These are phyloP conservation scores for Xylogone sp. DNA, from an alignment of 2,329 filamentous ascomycete species.

Conservation along the genomic window DNA sequence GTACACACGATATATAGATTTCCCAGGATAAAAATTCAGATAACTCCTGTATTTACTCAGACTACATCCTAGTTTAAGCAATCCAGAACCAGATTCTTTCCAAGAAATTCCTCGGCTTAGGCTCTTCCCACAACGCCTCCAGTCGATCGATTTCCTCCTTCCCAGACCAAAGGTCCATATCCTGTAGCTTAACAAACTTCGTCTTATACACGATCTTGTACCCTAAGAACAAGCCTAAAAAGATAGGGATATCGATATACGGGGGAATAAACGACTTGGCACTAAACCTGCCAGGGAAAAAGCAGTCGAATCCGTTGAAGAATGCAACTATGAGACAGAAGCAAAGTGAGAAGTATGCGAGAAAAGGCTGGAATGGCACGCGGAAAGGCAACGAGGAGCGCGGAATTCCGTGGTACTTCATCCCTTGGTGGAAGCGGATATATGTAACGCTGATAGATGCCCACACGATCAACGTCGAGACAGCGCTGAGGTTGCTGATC, in stretches of 20 bases:
- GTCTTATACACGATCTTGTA: constrained; percentile 2
- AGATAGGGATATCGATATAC: constrained; percentile 68
- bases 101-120: constrained; percentile 30
- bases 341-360: constrained; percentile 44
- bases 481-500: constrained; percentile 60
- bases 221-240: constrained; percentile 70
- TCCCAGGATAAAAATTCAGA: no score
- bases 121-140: constrained; percentile 29
- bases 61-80: constrained; percentile 15
- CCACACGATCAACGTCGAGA: constrained; percentile 45
- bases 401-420: constrained; percentile 1
- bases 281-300: constrained; percentile 54
- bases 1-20: no score
- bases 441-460: constrained; percentile 40
- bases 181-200: constrained; percentile 17
- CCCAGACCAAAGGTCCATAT: constrained; percentile 35
- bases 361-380: constrained; percentile 50
- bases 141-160: constrained; percentile 36
- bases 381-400: constrained; percentile 41
- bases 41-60: no score
- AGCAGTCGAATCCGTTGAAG: constrained; percentile 60
- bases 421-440: constrained; percentile 45
- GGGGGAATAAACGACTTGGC: constrained; percentile 53
- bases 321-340: constrained; percentile 47
- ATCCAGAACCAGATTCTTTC: constrained; percentile 37